Conservation (phyloP, 2,329 filamentous ascomycete species). For the Diaporthe batatas region DNA sequence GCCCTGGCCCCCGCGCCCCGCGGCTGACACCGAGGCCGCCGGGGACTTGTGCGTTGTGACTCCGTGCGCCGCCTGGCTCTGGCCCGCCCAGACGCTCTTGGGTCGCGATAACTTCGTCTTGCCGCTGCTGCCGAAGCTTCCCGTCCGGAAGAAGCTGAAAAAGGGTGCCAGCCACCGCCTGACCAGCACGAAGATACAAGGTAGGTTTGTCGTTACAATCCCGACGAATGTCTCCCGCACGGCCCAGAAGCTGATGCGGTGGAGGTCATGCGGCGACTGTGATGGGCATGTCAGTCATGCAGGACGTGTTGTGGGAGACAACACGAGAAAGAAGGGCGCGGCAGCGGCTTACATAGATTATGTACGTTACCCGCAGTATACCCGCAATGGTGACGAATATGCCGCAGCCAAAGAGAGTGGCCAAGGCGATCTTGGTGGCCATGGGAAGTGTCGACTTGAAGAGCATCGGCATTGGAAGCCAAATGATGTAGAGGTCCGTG, state of each 20-base stretch:
- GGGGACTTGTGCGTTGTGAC: not conserved
- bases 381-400: slow-evolving; percentile 58
- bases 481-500: slow-evolving; percentile 71
- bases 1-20: not conserved
- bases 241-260: slow-evolving; percentile 55
- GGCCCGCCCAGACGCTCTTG: slow-evolving; percentile 19
- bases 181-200: slow-evolving; percentile 55
- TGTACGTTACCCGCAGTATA: slow-evolving; percentile 54
- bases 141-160: slow-evolving; percentile 1
- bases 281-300: slow-evolving; percentile 38
- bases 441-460: slow-evolving; percentile 54
- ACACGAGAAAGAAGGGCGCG: too few species aligned
- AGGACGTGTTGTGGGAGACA: too few species aligned
- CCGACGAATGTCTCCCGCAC: slow-evolving; percentile 60
- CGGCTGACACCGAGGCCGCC: not conserved
- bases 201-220: slow-evolving; percentile 58
- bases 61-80: not conserved
- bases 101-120: slow-evolving; percentile 26
- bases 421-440: slow-evolving; percentile 54
- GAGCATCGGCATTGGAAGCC: slow-evolving; percentile 68
- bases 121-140: slow-evolving; percentile 24
- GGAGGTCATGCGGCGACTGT: slow-evolving; percentile 47
- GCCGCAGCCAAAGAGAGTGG: slow-evolving; percentile 54
- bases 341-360: slow-evolving; percentile 42
- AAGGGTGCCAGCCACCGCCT: slow-evolving; percentile 29